phyloP scores from a whole-genome alignment of 2,329 filamentous ascomycete genomes.

The Colletotrichum sp. region DNA sequence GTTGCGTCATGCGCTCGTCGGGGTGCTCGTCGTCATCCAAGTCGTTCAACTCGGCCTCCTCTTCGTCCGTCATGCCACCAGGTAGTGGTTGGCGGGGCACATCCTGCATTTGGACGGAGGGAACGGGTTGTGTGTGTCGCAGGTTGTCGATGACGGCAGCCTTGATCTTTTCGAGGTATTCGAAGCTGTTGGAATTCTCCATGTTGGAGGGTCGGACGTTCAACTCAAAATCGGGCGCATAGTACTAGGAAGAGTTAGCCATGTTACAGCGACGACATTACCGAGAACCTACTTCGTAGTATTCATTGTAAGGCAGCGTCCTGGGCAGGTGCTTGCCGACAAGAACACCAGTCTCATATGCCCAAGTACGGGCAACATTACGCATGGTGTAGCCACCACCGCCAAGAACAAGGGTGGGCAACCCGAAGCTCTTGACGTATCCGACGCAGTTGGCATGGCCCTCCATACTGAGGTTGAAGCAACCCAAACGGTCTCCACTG shows the following conservation, averaged over 20 bases:
- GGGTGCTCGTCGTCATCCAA: constrained; percentile 86
- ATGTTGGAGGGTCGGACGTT: constrained; percentile 89
- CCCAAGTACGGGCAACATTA: constrained; percentile 97
- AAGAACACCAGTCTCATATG: constrained; percentile 90
- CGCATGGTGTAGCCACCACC: constrained; percentile 97
- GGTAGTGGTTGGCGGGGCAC: constrained; percentile 64
- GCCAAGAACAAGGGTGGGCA: constrained; percentile 90
- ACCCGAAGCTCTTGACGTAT: constrained; percentile 84
- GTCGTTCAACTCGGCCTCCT: constrained; percentile 69
- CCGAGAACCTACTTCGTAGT: constrained; percentile 72
- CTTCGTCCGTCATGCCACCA: constrained; percentile 68
- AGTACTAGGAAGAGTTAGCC: constrained; percentile 68
- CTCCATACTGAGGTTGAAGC: constrained; percentile 97
- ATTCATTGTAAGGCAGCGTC: constrained; percentile 94
- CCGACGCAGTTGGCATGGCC: constrained; percentile 94
- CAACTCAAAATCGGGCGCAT: constrained; percentile 87
- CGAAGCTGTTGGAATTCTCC: constrained; percentile 86
- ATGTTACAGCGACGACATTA: not conserved
- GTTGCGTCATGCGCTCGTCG: constrained; percentile 81
- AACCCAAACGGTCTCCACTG: constrained; percentile 90
- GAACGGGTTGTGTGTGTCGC: constrained; percentile 82
- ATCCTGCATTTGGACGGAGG: constrained; percentile 91
- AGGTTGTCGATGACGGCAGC: constrained; percentile 85
- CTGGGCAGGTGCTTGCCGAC: constrained; percentile 82
- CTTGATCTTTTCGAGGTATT: constrained; percentile 84